These are phyloP conservation scores for Arabidopsis hybrid DNA, from an alignment of 441 rosid species.

Conservation along the genomic window DNA sequence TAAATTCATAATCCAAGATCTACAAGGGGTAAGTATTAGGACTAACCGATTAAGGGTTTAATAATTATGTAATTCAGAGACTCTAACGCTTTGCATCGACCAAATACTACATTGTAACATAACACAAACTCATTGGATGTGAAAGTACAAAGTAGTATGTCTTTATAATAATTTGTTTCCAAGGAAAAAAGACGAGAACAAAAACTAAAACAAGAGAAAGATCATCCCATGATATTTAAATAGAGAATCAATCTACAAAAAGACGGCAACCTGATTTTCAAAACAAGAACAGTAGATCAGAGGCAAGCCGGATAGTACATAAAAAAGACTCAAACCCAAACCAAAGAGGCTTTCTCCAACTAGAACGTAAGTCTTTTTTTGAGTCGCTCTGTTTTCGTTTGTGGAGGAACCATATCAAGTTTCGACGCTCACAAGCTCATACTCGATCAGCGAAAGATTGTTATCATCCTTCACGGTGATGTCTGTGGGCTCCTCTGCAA, in stretches of 20 bases:
- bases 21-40: too few species aligned
- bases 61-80: too few species aligned
- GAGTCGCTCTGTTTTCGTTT: slow-evolving; percentile 25
- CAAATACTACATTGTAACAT: too few species aligned
- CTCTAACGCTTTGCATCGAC: too few species aligned
- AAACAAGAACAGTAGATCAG: slow-evolving; percentile 19
- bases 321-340: slow-evolving; percentile 36
- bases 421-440: slow-evolving; percentile 73
- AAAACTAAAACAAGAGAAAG: slow-evolving; percentile 20
- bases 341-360: slow-evolving; percentile 15
- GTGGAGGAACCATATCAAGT: slow-evolving; percentile 29
- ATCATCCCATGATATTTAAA: slow-evolving; percentile 29
- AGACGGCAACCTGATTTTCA: slow-evolving; percentile 26
- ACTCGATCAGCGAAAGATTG: slow-evolving; percentile 83
- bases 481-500: slow-evolving; percentile 55
- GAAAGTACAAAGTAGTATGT: neutral
- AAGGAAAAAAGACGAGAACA: neutral
- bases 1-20: too few species aligned
- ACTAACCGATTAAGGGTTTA: too few species aligned
- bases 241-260: slow-evolving; percentile 35
- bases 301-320: slow-evolving; percentile 37
- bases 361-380: slow-evolving; percentile 2
- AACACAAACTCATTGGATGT: neutral
- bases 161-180: neutral
- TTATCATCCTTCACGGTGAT: slow-evolving; percentile 82